Evolutionary conservation across 73 alveolate species (phyloP), one percentile per base, ranked within the genome.

Genomic region (Paramecium caudatum): DNA sequence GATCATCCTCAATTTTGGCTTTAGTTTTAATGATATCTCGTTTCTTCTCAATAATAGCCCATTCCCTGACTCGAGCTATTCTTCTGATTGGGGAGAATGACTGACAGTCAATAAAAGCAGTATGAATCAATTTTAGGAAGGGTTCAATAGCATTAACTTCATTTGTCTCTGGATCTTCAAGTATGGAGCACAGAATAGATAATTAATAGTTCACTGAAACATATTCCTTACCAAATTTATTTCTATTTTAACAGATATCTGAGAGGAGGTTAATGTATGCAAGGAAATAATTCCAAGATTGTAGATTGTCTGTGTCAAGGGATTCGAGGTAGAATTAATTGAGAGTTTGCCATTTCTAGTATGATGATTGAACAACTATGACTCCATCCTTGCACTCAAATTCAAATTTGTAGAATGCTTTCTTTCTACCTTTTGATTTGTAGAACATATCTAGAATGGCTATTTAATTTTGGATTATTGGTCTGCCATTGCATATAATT

Each of bases 51-150:
- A 74, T 74, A 15, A 9, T 74, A 41, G 43, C 69, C 88, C 88
- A 74, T 43, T 74, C 88, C 43, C 88, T 74, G 8, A 74, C 88
- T 43, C 88, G 36, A 41, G 88, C 88, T 16, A 74, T 36, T n/a
- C 88, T 5, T 45, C 88, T 74, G 19, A 74, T 74, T 4, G 88
- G 88, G 5, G 88, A 30, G n/a, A 39, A 74, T 6, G 1, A 5
- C 43, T 45, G 43, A 21, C 47, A 74, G 43, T 74, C 88, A 41
- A 74, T 36, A 74, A 27, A 74, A 7, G 88, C 62, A 15, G 69
- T 16, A 45, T 74, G 88, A 16, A 74, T 74, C 17, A 74, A 36
- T 15, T 74, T 74, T 21, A 74, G 30, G 32, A 74, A 27, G 13
- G 88, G 88, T 9, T 74, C 88, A 10, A 65, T 65, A 33, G 83